Evolutionary conservation across 2,329 filamentous ascomycete genomes (phyloP), one percentile per base, ranked within the genome.

Genomic region (Fusarium sp.): DNA sequence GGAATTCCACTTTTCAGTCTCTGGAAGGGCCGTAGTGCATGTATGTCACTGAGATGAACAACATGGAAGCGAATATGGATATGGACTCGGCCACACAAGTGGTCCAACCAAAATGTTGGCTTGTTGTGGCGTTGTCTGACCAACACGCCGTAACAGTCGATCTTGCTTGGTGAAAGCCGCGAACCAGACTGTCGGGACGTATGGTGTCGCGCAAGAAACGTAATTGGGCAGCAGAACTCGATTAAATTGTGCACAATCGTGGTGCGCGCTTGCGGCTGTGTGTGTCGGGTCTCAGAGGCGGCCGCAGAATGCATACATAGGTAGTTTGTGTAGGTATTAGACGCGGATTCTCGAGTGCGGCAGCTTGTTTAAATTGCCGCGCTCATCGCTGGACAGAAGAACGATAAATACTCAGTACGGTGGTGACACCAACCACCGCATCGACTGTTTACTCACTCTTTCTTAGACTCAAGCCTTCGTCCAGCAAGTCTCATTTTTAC

Each of bases 121-220:
- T 69, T 66, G 68, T 36, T 65, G 75, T 77, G 75, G 75, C 75
- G 75, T 52, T 68, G 65, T 63, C 63, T 66, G 61, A 65, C 52
- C 57, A 74, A 65, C 70, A 70, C 63, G 61, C 65, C 74, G 75
- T 67, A 70, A 73, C 75, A 76, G 59, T 59, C 72, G 63, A 76
- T 76, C 73, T 76, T 71, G 70, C 69, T 56, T 72, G 61, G 62
- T 68, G 62, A 73, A 70, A 76, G 66, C 75, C 69, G 54, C 52
- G 72, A 71, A 60, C 75, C 75, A 61, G 47, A 64, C 75, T 76
- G 75, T 75, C 75, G 75, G 75, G 75, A 72, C 75, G 22, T 54
- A 39, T 49, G 47, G 63, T 59, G 49, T 69, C 48, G 51, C 42
- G 54, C 63, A 74, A 61, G 51, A 60, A 35, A 69, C 42, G 45